phyloP scores from a whole-genome alignment of 768 basidiomycete species.

The Lentinula sp. region DNA sequence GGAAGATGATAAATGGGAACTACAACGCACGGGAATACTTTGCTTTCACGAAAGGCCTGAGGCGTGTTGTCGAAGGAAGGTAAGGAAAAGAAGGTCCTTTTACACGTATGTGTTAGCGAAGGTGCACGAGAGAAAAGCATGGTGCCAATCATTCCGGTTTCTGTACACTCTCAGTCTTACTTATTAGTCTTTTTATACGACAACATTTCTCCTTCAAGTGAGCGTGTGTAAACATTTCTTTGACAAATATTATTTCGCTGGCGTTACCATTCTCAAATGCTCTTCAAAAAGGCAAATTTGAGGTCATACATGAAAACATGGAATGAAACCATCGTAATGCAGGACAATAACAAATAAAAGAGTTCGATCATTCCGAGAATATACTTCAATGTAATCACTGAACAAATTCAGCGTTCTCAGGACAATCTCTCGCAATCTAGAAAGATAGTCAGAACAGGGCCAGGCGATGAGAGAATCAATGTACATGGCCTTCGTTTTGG shows the following conservation, averaged over 20 bases:
- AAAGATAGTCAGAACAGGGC: conserved; percentile 1
- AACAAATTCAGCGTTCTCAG: conserved; percentile 47
- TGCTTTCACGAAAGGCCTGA: conserved; percentile 76
- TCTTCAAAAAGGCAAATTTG: too few species aligned
- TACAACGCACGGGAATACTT: conserved; percentile 76
- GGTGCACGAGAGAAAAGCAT: not conserved
- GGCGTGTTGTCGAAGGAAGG: conserved; percentile 30
- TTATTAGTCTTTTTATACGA: too few species aligned
- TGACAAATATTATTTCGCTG: too few species aligned
- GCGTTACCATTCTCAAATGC: too few species aligned
- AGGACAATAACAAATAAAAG: too few species aligned
- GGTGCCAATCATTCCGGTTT: not conserved
- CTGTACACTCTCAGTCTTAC: too few species aligned
- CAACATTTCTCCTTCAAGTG: too few species aligned
- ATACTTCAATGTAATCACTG: conserved; percentile 23
- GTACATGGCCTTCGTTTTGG: conserved; percentile 81
- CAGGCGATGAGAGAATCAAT: conserved; percentile 18
- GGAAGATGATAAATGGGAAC: not conserved
- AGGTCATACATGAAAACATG: too few species aligned
- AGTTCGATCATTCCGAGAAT: too few species aligned
- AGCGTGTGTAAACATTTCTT: too few species aligned
- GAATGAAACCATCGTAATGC: too few species aligned
- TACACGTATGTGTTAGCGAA: not conserved
- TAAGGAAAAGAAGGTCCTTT: conserved; percentile 34
- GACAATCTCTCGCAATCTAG: conserved; percentile 64